Base-by-base conservation (phyloP, 2,329 filamentous ascomycete species). In the Colletotrichum eremochloae region DNA sequence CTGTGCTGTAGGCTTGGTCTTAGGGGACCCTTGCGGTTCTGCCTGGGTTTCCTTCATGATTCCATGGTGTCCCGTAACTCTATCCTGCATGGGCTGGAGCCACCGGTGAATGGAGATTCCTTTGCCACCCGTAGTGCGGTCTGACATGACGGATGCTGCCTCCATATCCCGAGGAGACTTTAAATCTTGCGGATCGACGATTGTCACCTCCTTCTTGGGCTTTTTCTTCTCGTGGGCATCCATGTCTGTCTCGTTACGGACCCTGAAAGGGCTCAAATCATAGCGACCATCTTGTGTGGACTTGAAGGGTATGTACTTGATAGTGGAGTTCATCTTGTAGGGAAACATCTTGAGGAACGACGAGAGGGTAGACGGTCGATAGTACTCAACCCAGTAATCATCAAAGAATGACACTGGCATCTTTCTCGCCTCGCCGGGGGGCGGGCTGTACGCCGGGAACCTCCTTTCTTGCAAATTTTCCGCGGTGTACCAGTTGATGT, bases 311-410 rank as follows among this genome's bases (percentile, higher is more conserved):
- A 96, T 92, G 79, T 96, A 95, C 73, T 93, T 93, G 74, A 95
- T 90, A 5, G 94, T 96, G 0, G 94, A 95, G 78, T 96, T 97
- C 88, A 98, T 94, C 79, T 94, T 95, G 82, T 93, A 97, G 0
- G 94, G 90, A 79, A 97, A 98, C 80, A 98, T 93, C 79, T 98
- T 99, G 18, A 92, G 89, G 75, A 98, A 94, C 0, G 94, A 96
- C 0, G 96, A 97, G 1, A 98, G 84, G 0, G 93, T 94, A 9
- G 94, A 88, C 0, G 96, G 96, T 18, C 95, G 91, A 80, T 99
- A 99, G 81, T 98, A 98, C 80, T 99, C 96, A 9, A 96, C 86
- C 96, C 96, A 99, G 81, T 97, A 99, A 81, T 98, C 95, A 79
- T 98, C 96, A 72, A 94, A 94, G 72, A 88, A 90, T 4, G 86